Percentiles rank a stretch among this genome's conserved stretches.
Evolutionary conservation across 345 rosid genomes (phyloP).

Genomic region (Eucalyptus marginata): DNA sequence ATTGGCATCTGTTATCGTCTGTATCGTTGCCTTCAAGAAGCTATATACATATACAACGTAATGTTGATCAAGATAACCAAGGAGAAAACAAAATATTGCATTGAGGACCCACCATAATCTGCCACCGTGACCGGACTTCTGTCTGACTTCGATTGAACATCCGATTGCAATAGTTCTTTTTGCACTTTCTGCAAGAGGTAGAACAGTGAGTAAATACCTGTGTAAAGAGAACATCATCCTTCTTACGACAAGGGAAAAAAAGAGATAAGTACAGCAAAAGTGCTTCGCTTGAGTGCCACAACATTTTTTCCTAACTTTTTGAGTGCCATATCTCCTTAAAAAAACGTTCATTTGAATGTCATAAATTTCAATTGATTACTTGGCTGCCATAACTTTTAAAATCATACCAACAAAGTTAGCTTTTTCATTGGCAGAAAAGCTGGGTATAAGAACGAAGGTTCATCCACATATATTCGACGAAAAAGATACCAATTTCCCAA

Average conservation of each 20-base stretch:
- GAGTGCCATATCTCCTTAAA: background rate
- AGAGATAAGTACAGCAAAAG: background rate
- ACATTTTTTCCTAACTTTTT: no score
- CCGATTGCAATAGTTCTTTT: slow-evolving; percentile 69
- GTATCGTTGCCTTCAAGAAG: background rate
- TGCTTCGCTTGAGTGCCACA: accelerated
- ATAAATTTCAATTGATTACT: background rate
- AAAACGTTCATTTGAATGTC: background rate
- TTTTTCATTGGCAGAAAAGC: background rate
- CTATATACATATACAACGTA: background rate
- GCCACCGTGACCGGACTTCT: slow-evolving; percentile 94
- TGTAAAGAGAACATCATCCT: background rate
- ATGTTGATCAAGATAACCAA: background rate
- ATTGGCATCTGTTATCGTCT: background rate
- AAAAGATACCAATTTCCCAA: background rate
- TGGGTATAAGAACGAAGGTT: background rate
- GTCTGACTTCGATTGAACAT: slow-evolving; percentile 85
- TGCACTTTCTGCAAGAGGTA: slow-evolving; percentile 65
- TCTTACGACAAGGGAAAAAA: background rate
- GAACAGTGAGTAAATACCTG: background rate
- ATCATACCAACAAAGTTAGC: background rate
- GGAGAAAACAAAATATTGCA: background rate
- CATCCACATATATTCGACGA: background rate
- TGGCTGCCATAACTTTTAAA: background rate
- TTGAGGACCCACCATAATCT: slow-evolving; percentile 62